A percentile compares a stretch with the other conserved stretches of the same genome.
phyloP scores from a whole-genome alignment of 2,329 filamentous ascomycete species.

The Monascus ruber region DNA sequence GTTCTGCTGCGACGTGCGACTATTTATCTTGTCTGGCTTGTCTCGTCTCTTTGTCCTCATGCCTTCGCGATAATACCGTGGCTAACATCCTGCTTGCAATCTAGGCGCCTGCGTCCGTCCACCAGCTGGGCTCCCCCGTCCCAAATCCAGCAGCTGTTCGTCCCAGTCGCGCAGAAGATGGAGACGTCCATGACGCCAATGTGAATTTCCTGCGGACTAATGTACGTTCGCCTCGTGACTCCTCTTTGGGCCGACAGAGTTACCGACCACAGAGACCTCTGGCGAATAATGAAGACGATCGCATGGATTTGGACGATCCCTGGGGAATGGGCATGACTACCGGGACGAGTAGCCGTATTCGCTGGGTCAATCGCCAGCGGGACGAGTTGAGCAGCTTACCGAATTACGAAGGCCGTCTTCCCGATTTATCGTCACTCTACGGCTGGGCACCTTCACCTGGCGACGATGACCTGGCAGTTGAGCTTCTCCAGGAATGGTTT shows the following conservation, averaged over 20 bases:
- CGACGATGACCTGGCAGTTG: constrained; percentile 17
- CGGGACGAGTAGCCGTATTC: constrained; percentile 33
- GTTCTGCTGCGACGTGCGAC: too few species aligned
- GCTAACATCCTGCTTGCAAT: constrained; percentile 9
- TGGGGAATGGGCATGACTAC: constrained; percentile 16
- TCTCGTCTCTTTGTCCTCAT: too few species aligned
- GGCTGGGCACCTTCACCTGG: constrained; percentile 45
- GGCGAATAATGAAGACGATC: constrained; percentile 18
- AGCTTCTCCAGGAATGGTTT: constrained; percentile 19
- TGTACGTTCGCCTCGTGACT: constrained; percentile 16
- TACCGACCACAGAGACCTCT: constrained; percentile 19
- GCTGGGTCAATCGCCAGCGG: constrained; percentile 23
- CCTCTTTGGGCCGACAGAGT: constrained; percentile 19
- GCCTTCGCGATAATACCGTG: too few species aligned
- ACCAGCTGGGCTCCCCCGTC: constrained; percentile 39
- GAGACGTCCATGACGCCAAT: constrained; percentile 39
- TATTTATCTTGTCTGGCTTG: too few species aligned
- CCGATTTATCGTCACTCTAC: constrained; percentile 45
- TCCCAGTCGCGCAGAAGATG: constrained; percentile 31
- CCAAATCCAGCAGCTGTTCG: constrained; percentile 41
- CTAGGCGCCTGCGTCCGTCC: constrained; percentile 31
- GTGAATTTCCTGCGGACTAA: constrained; percentile 39
- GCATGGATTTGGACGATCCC: constrained; percentile 26
- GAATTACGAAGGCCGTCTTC: constrained; percentile 44
- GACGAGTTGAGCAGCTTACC: constrained; percentile 36